Base-by-base conservation (phyloP, 331 rosid species). In the Pyrus hybrid region DNA sequence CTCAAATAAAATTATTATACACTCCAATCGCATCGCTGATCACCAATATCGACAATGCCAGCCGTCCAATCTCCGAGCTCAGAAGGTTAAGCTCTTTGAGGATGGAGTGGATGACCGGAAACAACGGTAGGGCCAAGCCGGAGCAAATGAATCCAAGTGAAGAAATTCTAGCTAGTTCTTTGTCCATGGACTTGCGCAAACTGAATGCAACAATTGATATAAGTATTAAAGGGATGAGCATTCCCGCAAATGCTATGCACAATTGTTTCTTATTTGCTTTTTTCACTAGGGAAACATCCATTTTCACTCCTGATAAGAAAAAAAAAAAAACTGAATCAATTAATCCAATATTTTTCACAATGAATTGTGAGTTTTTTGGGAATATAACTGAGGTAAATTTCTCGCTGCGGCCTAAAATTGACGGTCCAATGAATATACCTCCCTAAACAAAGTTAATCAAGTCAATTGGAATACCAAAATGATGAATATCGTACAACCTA, bases 381-480 rank as follows among this genome's bases (percentile, higher is more conserved):
- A 32, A 58, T 18, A 88, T 7, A 1, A 74, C 5, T 4, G 13
- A 60, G 18, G 25, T 33, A 57, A 78, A 84, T 77, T 76, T 83
- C 77, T 43, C 72, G 73, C 25, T 79, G 61, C 77, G 82, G 12
- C 92, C 89, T 11, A 93, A 65, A 71, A 89, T 76, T 0, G 93
- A 80, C 21, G 98, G 97, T 53, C 97, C 98, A 58, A 93, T 3
- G 41, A 93, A 63, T 5, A 91, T 83, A 12, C 96, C 98, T 20
- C 91, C 97, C 98, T 93, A 66, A 45, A 47, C 70, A 84, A 66
- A 71, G 70, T 26, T 61, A 75, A 66, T 18, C 26, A 62, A 64
- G 43, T 80, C 13, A 76, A 54, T 10, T 13, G 33, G 32, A 21
- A 41, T 41, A 41, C 47, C 13, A 41, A 41, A 41, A 41, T 41